These are phyloP conservation scores for Cyberlindnera veronae DNA, from an alignment of 805 yeast genomes.

Conservation along the genomic window DNA sequence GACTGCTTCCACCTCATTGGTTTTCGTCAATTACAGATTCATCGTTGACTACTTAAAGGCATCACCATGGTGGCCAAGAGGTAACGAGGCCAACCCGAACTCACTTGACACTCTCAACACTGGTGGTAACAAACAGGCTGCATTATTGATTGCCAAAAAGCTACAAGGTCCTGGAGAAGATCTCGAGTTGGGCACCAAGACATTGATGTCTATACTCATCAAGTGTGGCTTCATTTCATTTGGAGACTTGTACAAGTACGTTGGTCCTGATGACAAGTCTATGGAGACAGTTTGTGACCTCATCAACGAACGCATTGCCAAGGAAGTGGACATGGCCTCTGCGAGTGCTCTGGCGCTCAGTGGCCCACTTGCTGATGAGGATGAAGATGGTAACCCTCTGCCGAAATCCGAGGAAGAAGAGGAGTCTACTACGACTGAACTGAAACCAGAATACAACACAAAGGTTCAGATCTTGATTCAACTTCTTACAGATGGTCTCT, in stretches of 20 bases:
- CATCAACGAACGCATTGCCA: constrained; percentile 47
- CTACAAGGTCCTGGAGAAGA: constrained; percentile 22
- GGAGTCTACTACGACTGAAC: too few relatives aligned
- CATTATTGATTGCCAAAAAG: constrained; percentile 49
- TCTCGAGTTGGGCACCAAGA: constrained; percentile 32
- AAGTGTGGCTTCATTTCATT: constrained; percentile 66
- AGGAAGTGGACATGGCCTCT: constrained; percentile 55
- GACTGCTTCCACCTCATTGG: constrained; percentile 44
- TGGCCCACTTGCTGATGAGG: constrained; percentile 74
- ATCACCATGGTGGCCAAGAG: constrained; percentile 67
- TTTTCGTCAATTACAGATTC: constrained; percentile 44
- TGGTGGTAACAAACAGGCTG: constrained; percentile 57
- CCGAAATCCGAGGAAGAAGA: constrained; percentile 7
- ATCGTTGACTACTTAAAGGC: constrained; percentile 46
- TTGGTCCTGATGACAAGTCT: constrained; percentile 50
- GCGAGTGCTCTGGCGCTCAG: constrained; percentile 85
- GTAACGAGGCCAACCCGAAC: constrained; percentile 30
- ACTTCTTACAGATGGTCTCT: constrained; percentile 55
- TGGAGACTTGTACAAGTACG: constrained; percentile 52
- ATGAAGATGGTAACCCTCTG: constrained; percentile 34
- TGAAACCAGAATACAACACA: constrained; percentile 29
- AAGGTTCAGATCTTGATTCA: constrained; percentile 49
- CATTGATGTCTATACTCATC: constrained; percentile 51
- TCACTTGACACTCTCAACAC: constrained; percentile 31
- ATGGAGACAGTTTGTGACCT: constrained; percentile 41